Evolutionary conservation across 306 rosid genomes (phyloP).

Genomic region (Inga oerstediana): DNA sequence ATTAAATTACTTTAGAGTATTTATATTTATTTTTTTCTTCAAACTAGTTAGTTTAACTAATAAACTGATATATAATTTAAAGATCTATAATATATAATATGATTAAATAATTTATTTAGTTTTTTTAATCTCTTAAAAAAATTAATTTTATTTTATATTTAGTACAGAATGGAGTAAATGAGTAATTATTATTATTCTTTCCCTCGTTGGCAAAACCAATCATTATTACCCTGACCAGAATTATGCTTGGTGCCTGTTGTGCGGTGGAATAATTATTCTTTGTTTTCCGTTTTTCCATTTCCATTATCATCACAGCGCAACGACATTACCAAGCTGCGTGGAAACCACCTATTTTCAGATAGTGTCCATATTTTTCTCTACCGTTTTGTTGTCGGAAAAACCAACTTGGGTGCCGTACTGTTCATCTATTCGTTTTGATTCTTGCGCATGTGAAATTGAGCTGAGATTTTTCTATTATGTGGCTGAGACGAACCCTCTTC

Average conservation of each 20-base stretch:
- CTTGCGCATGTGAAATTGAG: constrained; percentile 18
- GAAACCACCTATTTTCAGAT: neutral
- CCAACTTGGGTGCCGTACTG: constrained; percentile 16
- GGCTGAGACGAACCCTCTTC: constrained; percentile 8
- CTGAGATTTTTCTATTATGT: constrained; percentile 29
- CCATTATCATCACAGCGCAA: neutral
- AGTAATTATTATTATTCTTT: neutral
- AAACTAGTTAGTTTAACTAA: too few relatives aligned
- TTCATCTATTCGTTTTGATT: constrained; percentile 21
- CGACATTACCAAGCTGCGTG: neutral
- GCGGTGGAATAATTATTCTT: neutral
- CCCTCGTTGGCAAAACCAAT: neutral
- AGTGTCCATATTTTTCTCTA: neutral
- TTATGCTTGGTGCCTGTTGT: too few relatives aligned
- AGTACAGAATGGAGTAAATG: too few relatives aligned
- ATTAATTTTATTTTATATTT: too few relatives aligned
- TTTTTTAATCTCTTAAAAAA: too few relatives aligned
- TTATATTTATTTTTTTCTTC: too few relatives aligned
- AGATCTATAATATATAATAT: too few relatives aligned
- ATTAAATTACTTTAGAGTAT: too few relatives aligned
- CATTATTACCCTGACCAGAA: neutral
- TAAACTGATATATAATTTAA: too few relatives aligned
- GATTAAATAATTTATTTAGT: too few relatives aligned
- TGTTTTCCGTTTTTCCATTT: neutral
- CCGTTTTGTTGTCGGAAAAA: neutral